Evolutionary conservation across 208 protist genomes (phyloP), one percentile per base, ranked within the genome.

Genomic region (Crithidia acanthocephali): DNA sequence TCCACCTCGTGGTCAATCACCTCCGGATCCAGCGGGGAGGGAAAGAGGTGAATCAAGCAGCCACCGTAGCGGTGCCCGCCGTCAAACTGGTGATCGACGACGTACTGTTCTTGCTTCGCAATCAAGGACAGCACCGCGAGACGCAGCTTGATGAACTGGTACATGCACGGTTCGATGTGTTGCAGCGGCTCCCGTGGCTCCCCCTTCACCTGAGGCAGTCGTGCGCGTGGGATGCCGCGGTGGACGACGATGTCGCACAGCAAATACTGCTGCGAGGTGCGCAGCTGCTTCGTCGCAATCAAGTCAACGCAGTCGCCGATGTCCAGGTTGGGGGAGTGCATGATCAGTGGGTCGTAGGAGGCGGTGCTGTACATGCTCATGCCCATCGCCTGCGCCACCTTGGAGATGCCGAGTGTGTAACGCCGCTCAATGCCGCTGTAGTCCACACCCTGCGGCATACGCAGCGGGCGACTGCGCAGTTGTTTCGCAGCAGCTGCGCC

Each of bases 1-100:
- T 94, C 76, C 37, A 94, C 85, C 37, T 93, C 80, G 67, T 94
- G 80, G 42, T 93, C 88, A 71, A 95, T 93, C 37, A 94, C 57
- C 64, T 90, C 86, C 2, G 88, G 91, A 70, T 95, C 87, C 0
- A 91, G 67, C 22, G 88, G 85, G 23, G 86, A 93, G n/a, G 91
- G 91, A 57, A 93, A 95, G 25, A 95, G 73, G 69, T 95, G 91
- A 69, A 95, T 92, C 20, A 95, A 79, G 30, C 86, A 92, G n/a
- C 91, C 91, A 23, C 86, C 85, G 63, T 95, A 95, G 25, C 87
- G 72, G 58, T 95, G 91, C n/a, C 78, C 85, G 8, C 77, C 65
- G 60, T 95, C 91, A 67, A 92, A 92, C 68, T 86, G 71, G 53
- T 95, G 85, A 63, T 95, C 91, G 40, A 95, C 91, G 28, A 95